Evolutionary conservation across 75 land plant species (phyloP), one percentile per base, ranked within the genome.

Genomic region (Gnetum montanum): DNA sequence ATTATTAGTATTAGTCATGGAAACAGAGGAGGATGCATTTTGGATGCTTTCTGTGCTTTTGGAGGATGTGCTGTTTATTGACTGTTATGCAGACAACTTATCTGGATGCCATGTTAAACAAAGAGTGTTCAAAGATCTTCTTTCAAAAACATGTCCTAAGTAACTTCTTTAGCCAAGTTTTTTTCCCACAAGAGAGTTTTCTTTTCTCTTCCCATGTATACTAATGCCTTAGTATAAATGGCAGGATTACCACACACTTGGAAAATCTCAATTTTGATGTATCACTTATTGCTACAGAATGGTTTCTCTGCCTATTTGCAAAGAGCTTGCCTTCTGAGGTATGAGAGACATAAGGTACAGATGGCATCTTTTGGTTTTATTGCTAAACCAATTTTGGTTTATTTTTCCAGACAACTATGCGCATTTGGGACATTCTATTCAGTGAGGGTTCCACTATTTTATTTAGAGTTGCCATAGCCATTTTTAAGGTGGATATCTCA

Each of bases 351-450:
- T 28, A 5, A 29, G 27, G 31, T 12, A n/a, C 4, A 24, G 19
- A 31, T 34, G 23, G 8, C 1, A 52, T 16, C 33, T 33, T 30
- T 16, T 52, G 23, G 36, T 31, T 52, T 22, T 18, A 35, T 16
- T 33, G n/a, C n/a, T 28, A 28, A 26, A 11, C 29, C 26, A 24
- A 8, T 8, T 52, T 19, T 27, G 16, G 44, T 34, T 37, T 37
- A 0, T 58, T 37, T 43, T 47, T 37, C 20, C 62, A 88, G 94
- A 88, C 93, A 31, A 77, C 97, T 4, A 55, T 92, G 77, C 72
- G 97, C 25, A 76, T 88, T 19, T 92, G 97, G 97, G 97, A 92
- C 79, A 82, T 88, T 29, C 83, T 92, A 34, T 92, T 92, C 79
- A 81, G 76, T 55, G 94, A 92, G 45, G 97, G 97, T 29, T 85